phyloP scores from a whole-genome alignment of 2,329 filamentous ascomycete genomes.

The Stemphylium lycopersici region DNA sequence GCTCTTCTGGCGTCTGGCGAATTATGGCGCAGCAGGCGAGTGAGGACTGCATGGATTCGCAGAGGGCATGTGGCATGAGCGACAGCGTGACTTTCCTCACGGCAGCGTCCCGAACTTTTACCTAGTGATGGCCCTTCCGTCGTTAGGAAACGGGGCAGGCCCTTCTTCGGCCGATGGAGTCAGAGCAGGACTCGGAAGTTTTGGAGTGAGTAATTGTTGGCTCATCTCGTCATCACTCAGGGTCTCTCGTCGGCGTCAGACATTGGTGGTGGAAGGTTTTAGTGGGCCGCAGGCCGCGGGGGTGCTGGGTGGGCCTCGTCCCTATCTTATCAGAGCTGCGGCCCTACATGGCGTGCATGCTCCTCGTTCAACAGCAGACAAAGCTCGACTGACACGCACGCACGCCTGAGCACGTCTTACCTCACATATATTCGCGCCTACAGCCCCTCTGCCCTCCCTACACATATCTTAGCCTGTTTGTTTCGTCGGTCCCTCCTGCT shows the following conservation, averaged over 20 bases:
- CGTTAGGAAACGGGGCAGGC: conserved; percentile 1
- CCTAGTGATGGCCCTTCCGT: neutral
- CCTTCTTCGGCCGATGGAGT: conserved; percentile 7
- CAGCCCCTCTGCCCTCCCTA: neutral
- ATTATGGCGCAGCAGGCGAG: too few species aligned
- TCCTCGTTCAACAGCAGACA: neutral
- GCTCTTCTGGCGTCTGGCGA: too few species aligned
- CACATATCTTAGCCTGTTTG: neutral
- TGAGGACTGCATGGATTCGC: too few species aligned
- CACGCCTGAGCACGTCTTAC: neutral
- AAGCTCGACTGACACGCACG: conserved; percentile 1
- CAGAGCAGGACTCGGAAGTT: neutral
- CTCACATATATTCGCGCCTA: neutral
- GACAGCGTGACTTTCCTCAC: conserved; percentile 7
- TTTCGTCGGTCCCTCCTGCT: neutral
- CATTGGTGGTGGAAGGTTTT: conserved; percentile 8
- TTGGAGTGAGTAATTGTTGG: conserved; percentile 10
- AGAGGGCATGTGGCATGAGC: neutral
- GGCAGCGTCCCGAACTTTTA: neutral
- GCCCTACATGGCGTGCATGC: conserved; percentile 2
- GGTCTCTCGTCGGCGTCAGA: conserved; percentile 8
- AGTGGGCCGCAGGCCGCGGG: conserved; percentile 1
- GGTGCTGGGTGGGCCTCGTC: neutral
- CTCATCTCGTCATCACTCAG: conserved; percentile 24
- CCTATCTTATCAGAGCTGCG: conserved; percentile 13